phyloP scores from a whole-genome alignment of 2,329 filamentous ascomycete species.

The Monosporascus sp. region DNA sequence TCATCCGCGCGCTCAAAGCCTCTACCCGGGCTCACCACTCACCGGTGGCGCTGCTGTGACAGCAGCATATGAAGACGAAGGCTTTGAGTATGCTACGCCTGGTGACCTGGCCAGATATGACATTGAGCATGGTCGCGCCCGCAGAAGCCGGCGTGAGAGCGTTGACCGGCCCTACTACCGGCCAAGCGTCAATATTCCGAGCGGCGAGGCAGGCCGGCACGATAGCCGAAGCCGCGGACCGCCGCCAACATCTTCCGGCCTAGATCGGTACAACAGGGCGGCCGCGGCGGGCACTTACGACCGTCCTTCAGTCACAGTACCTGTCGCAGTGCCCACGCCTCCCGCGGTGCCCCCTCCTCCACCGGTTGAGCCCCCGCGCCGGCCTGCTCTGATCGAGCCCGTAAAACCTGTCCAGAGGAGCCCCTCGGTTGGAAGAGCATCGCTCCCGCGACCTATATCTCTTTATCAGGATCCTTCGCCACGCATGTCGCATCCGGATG shows the following conservation, averaged over 20 bases:
- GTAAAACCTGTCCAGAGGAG: conserved; percentile 22
- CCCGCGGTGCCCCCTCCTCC: conserved; percentile 37
- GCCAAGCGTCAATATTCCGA: conserved; percentile 46
- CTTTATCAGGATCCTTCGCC: conserved; percentile 47
- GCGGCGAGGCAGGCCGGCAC: conserved; percentile 42
- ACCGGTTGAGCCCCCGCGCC: conserved; percentile 27
- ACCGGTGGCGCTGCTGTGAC: conserved; percentile 34
- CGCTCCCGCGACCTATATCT: conserved; percentile 42
- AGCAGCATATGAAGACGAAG: conserved; percentile 52
- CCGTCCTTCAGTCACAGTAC: conserved; percentile 38
- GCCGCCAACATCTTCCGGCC: conserved; percentile 64
- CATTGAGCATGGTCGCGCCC: conserved; percentile 45
- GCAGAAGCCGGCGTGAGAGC: conserved; percentile 47
- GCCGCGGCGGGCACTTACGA: conserved; percentile 39
- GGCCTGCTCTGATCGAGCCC: conserved; percentile 25
- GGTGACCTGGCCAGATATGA: conserved; percentile 58
- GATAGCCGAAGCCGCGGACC: conserved; percentile 44
- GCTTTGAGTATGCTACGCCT: conserved; percentile 60
- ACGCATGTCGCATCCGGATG: conserved; percentile 40
- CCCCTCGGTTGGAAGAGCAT: conserved; percentile 25
- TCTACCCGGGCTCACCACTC: conserved; percentile 40
- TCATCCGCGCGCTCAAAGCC: conserved; percentile 39
- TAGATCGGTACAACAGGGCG: conserved; percentile 60
- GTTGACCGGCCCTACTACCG: conserved; percentile 50
- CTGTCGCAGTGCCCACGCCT: conserved; percentile 42